A percentile compares a stretch with the other conserved stretches of the same genome.
These are phyloP conservation scores for Fusarium sp. DNA, from an alignment of 2,329 filamentous ascomycete genomes.

Conservation along the genomic window DNA sequence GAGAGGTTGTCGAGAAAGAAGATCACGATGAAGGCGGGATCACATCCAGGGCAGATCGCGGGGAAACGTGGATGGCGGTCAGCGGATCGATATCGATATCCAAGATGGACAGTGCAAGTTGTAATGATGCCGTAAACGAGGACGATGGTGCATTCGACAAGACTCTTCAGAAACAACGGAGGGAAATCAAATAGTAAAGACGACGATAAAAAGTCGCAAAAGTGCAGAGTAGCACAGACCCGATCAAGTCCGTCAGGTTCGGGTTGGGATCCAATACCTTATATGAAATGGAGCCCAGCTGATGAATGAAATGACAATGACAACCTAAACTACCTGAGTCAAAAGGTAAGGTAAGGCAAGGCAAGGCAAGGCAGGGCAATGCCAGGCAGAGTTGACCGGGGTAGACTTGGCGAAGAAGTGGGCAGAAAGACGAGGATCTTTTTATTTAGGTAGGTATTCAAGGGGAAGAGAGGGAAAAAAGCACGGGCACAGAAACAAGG, in stretches of 20 bases:
- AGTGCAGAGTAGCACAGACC: conserved; percentile 3
- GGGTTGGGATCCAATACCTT: conserved; percentile 26
- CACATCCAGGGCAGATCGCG: conserved; percentile 37
- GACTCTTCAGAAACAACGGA: background rate
- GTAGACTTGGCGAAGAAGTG: conserved; percentile 32
- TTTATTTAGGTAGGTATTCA: background rate
- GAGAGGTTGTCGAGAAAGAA: background rate
- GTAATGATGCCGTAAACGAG: conserved; percentile 20
- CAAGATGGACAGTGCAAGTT: conserved; percentile 11
- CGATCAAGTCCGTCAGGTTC: conserved; percentile 18
- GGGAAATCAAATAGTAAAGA: conserved; percentile 2
- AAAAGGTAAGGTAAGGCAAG: background rate
- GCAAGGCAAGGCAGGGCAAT: background rate
- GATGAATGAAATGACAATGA: conserved; percentile 27
- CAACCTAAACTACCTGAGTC: conserved; percentile 12
- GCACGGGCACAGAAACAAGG: conserved; percentile 15
- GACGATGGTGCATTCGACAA: conserved; percentile 29
- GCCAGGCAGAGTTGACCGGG: conserved; percentile 18
- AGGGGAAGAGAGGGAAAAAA: background rate
- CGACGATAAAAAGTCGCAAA: conserved; percentile 12
- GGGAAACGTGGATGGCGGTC: conserved; percentile 36
- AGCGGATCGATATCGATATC: conserved; percentile 25
- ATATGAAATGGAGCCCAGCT: conserved; percentile 32
- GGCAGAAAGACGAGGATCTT: conserved; percentile 21
- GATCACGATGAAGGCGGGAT: conserved; percentile 15